Evolutionary conservation across 257 asterid genomes (phyloP).

Genomic region (Phtheirospermum japonicum): DNA sequence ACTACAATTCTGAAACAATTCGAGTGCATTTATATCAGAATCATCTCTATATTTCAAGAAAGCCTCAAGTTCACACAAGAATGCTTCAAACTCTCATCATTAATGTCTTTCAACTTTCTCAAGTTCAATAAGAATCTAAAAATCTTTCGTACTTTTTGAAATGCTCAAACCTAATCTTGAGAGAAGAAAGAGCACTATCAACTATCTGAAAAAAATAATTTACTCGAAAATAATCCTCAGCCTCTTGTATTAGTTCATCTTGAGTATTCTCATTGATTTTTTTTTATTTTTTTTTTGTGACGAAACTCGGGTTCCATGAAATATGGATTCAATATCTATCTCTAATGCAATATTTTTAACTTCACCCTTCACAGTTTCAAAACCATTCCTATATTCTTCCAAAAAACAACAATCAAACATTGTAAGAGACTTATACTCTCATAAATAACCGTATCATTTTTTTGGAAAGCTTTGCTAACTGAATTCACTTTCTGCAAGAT

Average conservation of each 20-base stretch:
- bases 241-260: not conserved
- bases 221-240: too few relatives aligned
- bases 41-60: too few relatives aligned
- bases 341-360: not conserved
- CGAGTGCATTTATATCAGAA: too few relatives aligned
- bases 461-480: not conserved
- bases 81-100: too few relatives aligned
- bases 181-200: not conserved
- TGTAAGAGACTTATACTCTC: not conserved
- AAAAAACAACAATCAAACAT: not conserved
- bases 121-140: not conserved
- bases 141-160: not conserved
- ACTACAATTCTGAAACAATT: too few relatives aligned
- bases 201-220: too few relatives aligned
- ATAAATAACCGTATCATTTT: not conserved
- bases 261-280: not conserved
- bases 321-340: too few relatives aligned
- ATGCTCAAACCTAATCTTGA: not conserved
- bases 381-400: not conserved
- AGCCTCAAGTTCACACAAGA: too few relatives aligned
- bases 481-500: not conserved
- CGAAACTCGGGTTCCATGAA: not conserved
- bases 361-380: not conserved
- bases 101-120: too few relatives aligned
- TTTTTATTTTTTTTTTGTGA: too few relatives aligned